phyloP scores from a whole-genome alignment of 257 asterid species.

The Nicotiana otophora region DNA sequence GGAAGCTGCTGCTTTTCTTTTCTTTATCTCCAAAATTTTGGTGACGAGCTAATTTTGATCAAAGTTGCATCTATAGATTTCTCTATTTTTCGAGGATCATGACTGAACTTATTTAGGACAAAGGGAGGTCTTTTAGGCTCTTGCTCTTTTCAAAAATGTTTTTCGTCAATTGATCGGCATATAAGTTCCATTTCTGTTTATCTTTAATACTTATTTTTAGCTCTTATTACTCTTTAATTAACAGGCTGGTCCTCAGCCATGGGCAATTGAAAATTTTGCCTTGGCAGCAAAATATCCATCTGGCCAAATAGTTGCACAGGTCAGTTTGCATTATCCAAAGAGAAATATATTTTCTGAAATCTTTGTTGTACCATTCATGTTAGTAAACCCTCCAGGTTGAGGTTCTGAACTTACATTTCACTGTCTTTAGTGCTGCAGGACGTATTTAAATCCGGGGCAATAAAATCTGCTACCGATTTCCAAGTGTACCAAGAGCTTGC shows the following conservation, averaged over 20 bases:
- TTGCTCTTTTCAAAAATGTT: not conserved
- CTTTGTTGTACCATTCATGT: not conserved
- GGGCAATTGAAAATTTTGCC: constrained; percentile 90
- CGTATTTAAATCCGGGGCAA: constrained; percentile 75
- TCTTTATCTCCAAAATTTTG: not conserved
- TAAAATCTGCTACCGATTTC: constrained; percentile 92
- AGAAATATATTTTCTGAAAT: not conserved
- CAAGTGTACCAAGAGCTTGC: constrained; percentile 90
- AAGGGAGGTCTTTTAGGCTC: not conserved
- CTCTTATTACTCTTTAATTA: constrained; percentile 17
- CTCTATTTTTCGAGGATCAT: not conserved
- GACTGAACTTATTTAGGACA: not conserved
- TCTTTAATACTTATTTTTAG: not conserved
- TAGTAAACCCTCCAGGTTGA: not conserved
- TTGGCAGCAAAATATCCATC: constrained; percentile 81
- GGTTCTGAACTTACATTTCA: constrained; percentile 18
- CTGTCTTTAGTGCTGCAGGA: constrained; percentile 52
- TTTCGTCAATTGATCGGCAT: not conserved
- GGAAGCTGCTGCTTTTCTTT: not conserved
- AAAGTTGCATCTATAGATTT: not conserved
- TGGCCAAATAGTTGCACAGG: constrained; percentile 83
- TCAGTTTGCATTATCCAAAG: constrained; percentile 21
- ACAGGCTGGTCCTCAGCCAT: constrained; percentile 97
- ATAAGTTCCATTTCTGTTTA: not conserved
- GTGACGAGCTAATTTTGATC: not conserved